Evolutionary conservation across 306 rosid genomes (phyloP).

Genomic region (Comarum palustre): DNA sequence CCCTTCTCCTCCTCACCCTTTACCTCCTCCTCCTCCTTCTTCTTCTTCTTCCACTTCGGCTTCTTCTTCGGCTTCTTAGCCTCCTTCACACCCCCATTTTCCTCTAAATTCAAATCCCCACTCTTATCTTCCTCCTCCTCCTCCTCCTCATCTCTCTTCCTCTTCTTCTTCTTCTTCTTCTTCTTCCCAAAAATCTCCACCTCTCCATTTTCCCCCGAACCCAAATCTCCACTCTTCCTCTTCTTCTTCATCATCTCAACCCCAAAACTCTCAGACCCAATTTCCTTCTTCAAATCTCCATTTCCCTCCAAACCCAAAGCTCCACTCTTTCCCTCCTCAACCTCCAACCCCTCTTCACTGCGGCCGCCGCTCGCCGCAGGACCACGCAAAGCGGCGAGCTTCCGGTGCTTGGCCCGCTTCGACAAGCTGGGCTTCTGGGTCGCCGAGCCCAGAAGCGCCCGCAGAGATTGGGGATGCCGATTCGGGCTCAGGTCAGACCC

Average conservation of each 20-base stretch:
- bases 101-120: constrained; percentile 20
- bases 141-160: constrained; percentile 21
- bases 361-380: constrained; percentile 22
- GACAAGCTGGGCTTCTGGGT: constrained; percentile 51
- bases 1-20: constrained; percentile 26
- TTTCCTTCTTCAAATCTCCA: constrained; percentile 17
- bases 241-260: constrained; percentile 28
- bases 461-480: constrained; percentile 33
- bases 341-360: constrained; percentile 17
- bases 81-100: constrained; percentile 32
- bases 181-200: constrained; percentile 9
- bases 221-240: constrained; percentile 31
- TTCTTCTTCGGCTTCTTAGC: constrained; percentile 28
- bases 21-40: constrained; percentile 32
- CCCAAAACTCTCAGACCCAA: constrained; percentile 8
- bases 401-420: constrained; percentile 73
- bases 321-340: constrained; percentile 27
- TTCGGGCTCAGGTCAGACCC: constrained; percentile 23
- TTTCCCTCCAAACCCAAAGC: constrained; percentile 10
- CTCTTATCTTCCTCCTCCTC: constrained; percentile 14
- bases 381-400: constrained; percentile 32
- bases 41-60: constrained; percentile 28
- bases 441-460: constrained; percentile 42
- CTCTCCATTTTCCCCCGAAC: not conserved
- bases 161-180: constrained; percentile 20